Percentiles rank a stretch among this genome's conserved stretches.
These are phyloP conservation scores for Chamaecrista fasciculata DNA, from an alignment of 306 rosid genomes.

Conservation along the genomic window DNA sequence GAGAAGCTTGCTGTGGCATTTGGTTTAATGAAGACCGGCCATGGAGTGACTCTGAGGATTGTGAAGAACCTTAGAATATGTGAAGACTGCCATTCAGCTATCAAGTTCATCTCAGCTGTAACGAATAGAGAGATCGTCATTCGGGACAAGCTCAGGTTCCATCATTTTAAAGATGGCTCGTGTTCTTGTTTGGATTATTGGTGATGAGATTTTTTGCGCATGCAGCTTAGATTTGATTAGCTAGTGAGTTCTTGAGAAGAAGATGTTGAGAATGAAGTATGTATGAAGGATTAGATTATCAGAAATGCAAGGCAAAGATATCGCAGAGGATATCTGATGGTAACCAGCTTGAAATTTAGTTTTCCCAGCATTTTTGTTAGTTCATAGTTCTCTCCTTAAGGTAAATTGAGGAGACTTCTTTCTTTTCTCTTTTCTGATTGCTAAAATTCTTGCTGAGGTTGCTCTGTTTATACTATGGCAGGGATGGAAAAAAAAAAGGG, in stretches of 20 bases:
- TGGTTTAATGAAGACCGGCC: constrained; percentile 65
- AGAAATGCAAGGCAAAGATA: too few relatives aligned
- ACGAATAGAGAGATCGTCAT: constrained; percentile 66
- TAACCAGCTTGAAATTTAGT: too few relatives aligned
- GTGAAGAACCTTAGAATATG: constrained; percentile 90
- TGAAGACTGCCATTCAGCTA: constrained; percentile 87
- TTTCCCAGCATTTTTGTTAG: background rate
- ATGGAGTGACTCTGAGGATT: constrained; percentile 54
- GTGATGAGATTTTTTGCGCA: constrained; percentile 46
- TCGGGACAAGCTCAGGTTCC: constrained; percentile 84
- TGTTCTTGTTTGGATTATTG: constrained; percentile 85
- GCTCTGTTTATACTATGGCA: background rate
- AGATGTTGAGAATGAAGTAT: constrained; percentile 4
- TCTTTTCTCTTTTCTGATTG: background rate
- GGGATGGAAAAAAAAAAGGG: background rate
- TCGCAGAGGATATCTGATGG: too few relatives aligned
- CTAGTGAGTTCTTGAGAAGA: constrained; percentile 12
- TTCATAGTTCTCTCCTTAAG: too few relatives aligned
- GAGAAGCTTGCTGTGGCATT: constrained; percentile 94
- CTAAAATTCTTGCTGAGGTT: background rate
- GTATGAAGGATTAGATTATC: background rate
- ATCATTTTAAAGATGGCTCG: constrained; percentile 68
- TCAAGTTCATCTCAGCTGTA: constrained; percentile 67
- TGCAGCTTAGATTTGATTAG: constrained; percentile 4
- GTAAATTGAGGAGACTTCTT: too few relatives aligned